Conservation (phyloP, 2,329 filamentous ascomycete species). For the Beauveria scarabaeidicola region DNA sequence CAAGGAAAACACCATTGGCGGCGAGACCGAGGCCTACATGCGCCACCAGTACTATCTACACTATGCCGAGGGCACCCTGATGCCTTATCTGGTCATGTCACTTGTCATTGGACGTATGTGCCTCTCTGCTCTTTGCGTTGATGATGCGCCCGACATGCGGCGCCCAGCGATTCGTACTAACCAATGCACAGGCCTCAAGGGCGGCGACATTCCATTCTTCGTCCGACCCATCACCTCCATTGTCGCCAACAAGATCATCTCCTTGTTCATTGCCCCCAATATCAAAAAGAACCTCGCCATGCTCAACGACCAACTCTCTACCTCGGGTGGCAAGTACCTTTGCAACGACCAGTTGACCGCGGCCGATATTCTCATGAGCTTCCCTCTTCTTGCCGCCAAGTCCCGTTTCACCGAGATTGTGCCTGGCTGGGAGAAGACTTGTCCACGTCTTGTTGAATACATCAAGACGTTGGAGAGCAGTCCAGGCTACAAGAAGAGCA, state of each 20-base stretch:
- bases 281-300: conserved; percentile 38
- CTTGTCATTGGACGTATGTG: conserved; percentile 48
- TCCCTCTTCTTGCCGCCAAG: conserved; percentile 38
- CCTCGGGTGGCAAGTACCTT: conserved; percentile 38
- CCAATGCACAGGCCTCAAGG: conserved; percentile 32
- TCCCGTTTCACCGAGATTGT: conserved; percentile 32
- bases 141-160: not conserved
- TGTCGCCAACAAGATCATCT: conserved; percentile 34
- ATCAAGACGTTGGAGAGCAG: conserved; percentile 35
- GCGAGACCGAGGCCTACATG: conserved; percentile 53
- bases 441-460: conserved; percentile 40
- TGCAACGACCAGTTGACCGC: conserved; percentile 41
- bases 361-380: conserved; percentile 47
- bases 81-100: conserved; percentile 58
- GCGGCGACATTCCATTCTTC: conserved; percentile 40
- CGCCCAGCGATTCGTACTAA: not conserved
- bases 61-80: conserved; percentile 77
- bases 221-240: conserved; percentile 42
- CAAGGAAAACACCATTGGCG: conserved; percentile 47
- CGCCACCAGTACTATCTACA: conserved; percentile 65
- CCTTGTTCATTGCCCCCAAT: conserved; percentile 38
- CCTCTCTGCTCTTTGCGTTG: not conserved
- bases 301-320: conserved; percentile 40
- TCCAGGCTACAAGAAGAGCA: conserved; percentile 39
- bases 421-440: conserved; percentile 31